These are phyloP conservation scores for Stagonosporopsis tanaceti DNA, from an alignment of 2,329 filamentous ascomycete genomes.

Conservation along the genomic window DNA sequence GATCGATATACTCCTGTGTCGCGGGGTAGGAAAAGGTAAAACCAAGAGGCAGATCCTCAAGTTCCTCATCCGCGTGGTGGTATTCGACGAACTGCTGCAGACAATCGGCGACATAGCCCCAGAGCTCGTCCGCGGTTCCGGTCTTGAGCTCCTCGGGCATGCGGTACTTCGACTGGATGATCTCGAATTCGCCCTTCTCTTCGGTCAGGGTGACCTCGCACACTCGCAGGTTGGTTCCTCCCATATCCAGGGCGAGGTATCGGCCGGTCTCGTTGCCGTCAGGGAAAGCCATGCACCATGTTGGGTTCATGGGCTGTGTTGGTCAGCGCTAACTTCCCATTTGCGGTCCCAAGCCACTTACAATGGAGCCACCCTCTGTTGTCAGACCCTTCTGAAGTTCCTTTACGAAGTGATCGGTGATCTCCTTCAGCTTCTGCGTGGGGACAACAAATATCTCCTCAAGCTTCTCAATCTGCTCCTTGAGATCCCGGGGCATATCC, in stretches of 20 bases:
- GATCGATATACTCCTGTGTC: constrained; percentile 91
- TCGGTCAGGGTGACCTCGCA: constrained; percentile 92
- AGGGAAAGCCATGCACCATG: constrained; percentile 93
- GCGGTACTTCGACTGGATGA: constrained; percentile 94
- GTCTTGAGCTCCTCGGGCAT: constrained; percentile 95
- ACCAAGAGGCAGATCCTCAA: constrained; percentile 77
- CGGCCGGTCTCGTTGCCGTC: constrained; percentile 87
- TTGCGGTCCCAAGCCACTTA: constrained; percentile 58
- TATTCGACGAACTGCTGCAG: constrained; percentile 90
- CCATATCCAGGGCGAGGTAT: constrained; percentile 92
- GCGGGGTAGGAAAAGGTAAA: constrained; percentile 98
- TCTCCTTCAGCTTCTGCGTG: constrained; percentile 81
- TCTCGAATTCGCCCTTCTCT: constrained; percentile 90
- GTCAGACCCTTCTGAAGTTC: constrained; percentile 89
- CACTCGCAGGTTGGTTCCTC: constrained; percentile 92
- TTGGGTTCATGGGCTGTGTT: constrained; percentile 91
- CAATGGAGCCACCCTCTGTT: constrained; percentile 90
- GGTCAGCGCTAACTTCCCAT: constrained; percentile 82
- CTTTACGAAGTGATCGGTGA: constrained; percentile 86
- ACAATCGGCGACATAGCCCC: constrained; percentile 95
- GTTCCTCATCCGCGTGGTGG: constrained; percentile 73
- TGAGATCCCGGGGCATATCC: constrained; percentile 86
- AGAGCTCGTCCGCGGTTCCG: constrained; percentile 84
- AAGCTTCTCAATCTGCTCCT: constrained; percentile 80
- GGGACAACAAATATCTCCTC: constrained; percentile 86